Base-by-base conservation (phyloP, 306 rosid species). In the Fragaria ananassa region DNA sequence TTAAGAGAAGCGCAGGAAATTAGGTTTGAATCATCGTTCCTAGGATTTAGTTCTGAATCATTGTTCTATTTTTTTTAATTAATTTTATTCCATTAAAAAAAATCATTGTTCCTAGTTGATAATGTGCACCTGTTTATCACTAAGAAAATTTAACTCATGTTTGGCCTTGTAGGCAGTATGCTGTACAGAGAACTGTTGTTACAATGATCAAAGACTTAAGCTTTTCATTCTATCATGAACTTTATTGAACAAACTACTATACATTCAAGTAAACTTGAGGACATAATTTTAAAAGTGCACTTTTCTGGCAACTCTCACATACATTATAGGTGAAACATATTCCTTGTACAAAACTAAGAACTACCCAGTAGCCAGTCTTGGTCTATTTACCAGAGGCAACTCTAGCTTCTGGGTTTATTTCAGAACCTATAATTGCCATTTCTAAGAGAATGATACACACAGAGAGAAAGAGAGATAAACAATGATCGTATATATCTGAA, bases 381-480 rank as follows among this genome's bases (percentile, higher is more conserved):
- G 67, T 31, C 21, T 62, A 27, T 5, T 61, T 61, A 3, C 46
- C 15, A 65, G 70, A 39, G 47, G 27, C 47, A 65, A 14, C 25
- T 65, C 47, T 65, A 37, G 70, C 35, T 63, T 65, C 49, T 65
- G 74, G 74, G 74, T 47, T 13, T 47, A 10, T 70, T 50, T 27
- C 67, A 74, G 44, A 57, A 74, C 12, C 77, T 25, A 25, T 45
- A 58, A 25, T 49, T 50, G 27, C 8, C 19, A 1, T 19, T 11
- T 51, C 12, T 18, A 11, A 50, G 21, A 50, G 29, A 71, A 34
- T 3, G 18, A 21, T 13, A 18, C 68, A 63, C 6, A 17, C 0
- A 63, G 10, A 25, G 65, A 12, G 60, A 21, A 14, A 58, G 1
- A n/a, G 61, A 9, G 29, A 54, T 68, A 5, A 69, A 54, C 25